These are phyloP conservation scores for Penicillium sp. DNA, from an alignment of 2,329 filamentous ascomycete species.

Conservation along the genomic window DNA sequence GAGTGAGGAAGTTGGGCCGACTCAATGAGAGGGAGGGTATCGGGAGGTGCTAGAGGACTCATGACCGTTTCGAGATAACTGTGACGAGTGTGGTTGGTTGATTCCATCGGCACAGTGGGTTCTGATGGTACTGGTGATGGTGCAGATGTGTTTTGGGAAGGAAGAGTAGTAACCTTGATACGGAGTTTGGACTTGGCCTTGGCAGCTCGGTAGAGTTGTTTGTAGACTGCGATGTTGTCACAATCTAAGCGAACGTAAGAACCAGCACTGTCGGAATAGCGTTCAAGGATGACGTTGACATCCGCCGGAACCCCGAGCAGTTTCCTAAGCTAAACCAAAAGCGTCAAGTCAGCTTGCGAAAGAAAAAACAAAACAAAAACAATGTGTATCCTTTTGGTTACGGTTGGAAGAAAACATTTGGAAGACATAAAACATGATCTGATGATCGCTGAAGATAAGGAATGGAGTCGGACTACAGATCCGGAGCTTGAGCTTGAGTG, in stretches of 20 bases:
- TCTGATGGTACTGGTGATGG: slow-evolving; percentile 16
- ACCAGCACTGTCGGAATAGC: slow-evolving; percentile 89
- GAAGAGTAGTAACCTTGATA: slow-evolving; percentile 69
- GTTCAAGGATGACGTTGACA: slow-evolving; percentile 71
- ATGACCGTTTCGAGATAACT: slow-evolving; percentile 48
- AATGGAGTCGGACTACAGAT: slow-evolving; percentile 21
- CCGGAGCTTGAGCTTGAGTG: slow-evolving; percentile 33
- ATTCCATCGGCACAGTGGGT: slow-evolving; percentile 11
- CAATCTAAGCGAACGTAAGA: slow-evolving; percentile 77
- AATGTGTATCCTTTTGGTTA: not conserved
- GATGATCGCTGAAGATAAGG: slow-evolving; percentile 18
- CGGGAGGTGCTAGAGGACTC: slow-evolving; percentile 25
- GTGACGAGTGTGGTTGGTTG: slow-evolving; percentile 29
- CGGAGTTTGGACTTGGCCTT: slow-evolving; percentile 98
- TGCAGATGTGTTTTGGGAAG: slow-evolving; percentile 40
- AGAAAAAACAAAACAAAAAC: slow-evolving; percentile 1
- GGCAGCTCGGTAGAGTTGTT: slow-evolving; percentile 92
- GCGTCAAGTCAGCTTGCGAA: slow-evolving; percentile 14
- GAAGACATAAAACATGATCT: slow-evolving; percentile 1
- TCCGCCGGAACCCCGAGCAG: slow-evolving; percentile 65
- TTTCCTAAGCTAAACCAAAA: slow-evolving; percentile 61
- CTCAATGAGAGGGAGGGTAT: slow-evolving; percentile 8
- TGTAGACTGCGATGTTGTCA: slow-evolving; percentile 80
- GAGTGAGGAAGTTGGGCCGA: not conserved
- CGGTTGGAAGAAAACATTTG: not conserved